These are phyloP conservation scores for Cladosporium sp. DNA, from an alignment of 2,329 filamentous ascomycete genomes.

Conservation along the genomic window DNA sequence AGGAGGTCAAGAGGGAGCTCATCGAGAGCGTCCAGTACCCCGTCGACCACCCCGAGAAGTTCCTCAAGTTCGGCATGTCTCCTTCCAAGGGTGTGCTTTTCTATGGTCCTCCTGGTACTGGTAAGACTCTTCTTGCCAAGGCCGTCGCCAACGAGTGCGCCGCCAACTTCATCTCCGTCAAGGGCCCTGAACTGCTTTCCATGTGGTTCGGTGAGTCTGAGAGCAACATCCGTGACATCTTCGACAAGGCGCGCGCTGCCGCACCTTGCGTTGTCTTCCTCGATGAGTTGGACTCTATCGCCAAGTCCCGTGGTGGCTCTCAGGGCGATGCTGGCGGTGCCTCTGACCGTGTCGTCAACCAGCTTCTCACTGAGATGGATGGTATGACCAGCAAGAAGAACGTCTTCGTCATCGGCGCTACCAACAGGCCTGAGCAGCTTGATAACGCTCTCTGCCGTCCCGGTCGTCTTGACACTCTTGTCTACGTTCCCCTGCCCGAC, in stretches of 20 bases:
- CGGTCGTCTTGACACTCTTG: constrained; percentile 95
- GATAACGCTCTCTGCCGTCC: constrained; percentile 98
- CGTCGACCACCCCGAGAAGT: constrained; percentile 98
- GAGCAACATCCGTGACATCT: constrained; percentile 99
- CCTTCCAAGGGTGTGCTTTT: constrained; percentile 98
- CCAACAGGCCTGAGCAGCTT: constrained; percentile 97
- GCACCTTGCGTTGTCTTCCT: constrained; percentile 98
- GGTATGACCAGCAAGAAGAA: constrained; percentile 99
- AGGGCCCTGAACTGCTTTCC: constrained; percentile 95
- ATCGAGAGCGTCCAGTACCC: constrained; percentile 99
- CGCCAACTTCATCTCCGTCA: constrained; percentile 99
- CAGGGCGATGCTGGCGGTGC: constrained; percentile 95
- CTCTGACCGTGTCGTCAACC: constrained; percentile 99
- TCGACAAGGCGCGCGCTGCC: constrained; percentile 98
- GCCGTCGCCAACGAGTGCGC: constrained; percentile 98
- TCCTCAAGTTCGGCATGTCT: constrained; percentile 99
- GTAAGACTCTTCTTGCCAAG: constrained; percentile 99
- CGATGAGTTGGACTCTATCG: constrained; percentile 97
- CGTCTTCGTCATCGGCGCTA: constrained; percentile 98
- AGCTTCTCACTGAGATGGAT: constrained; percentile 99
- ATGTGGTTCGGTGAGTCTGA: constrained; percentile 99
- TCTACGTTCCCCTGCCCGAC: constrained; percentile 96
- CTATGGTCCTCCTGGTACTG: constrained; percentile 98
- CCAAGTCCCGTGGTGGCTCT: constrained; percentile 97
- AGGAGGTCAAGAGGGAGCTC: constrained; percentile 98